Evolutionary conservation across 352 stramenopile species (phyloP).

Genomic region (Pythium rhizo-oryzae): DNA sequence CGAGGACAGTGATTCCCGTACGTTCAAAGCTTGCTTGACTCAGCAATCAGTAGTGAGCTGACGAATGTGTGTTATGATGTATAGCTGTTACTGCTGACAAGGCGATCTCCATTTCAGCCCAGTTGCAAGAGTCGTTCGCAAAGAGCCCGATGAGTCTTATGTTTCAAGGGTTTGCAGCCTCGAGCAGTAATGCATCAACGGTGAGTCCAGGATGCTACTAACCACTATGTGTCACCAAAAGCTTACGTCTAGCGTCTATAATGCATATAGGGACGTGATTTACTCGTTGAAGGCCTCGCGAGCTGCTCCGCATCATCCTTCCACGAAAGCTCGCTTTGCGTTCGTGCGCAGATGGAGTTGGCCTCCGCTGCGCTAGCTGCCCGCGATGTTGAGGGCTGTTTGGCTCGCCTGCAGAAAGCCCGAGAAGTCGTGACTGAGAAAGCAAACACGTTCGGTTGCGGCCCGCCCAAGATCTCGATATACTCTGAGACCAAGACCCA

Average conservation of each 20-base stretch:
- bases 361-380: conserved; percentile 43
- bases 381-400: conserved; percentile 64
- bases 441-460: conserved; percentile 37
- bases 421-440: conserved; percentile 55
- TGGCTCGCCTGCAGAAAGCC: conserved; percentile 49
- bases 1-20: conserved; percentile 76
- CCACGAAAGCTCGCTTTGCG: conserved; percentile 60
- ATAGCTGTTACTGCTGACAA: conserved; percentile 14
- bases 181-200: not conserved
- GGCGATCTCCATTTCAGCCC: not conserved
- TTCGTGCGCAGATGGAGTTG: conserved; percentile 58
- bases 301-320: conserved; percentile 68
- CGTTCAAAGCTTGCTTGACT: conserved; percentile 15
- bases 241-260: not conserved
- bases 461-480: conserved; percentile 36
- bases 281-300: conserved; percentile 58
- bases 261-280: conserved; percentile 39
- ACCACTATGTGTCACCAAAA: not conserved
- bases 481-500: conserved; percentile 57
- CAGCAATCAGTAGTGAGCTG: not conserved
- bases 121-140: conserved; percentile 5
- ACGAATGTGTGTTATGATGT: not conserved
- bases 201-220: not conserved
- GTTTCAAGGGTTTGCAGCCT: conserved; percentile 20
- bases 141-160: conserved; percentile 30